Evolutionary conservation across 2,329 filamentous ascomycete genomes (phyloP).

Genomic region (Penicillium oxalicum): DNA sequence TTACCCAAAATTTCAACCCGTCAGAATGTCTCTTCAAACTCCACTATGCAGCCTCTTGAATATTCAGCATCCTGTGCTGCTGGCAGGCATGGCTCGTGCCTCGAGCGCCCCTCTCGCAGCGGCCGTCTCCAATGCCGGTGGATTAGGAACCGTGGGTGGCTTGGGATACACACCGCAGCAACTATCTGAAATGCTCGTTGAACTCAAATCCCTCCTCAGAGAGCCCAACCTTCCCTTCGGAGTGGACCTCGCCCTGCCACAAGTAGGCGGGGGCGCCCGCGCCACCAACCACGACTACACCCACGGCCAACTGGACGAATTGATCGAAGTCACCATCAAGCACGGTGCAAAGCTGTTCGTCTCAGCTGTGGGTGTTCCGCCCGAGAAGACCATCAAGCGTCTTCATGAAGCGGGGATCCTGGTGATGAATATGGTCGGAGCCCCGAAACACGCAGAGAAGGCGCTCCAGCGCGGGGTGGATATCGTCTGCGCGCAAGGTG

Average conservation of each 20-base stretch:
- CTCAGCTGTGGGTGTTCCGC: constrained; percentile 80
- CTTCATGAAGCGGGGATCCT: constrained; percentile 75
- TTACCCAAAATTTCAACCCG: too few species aligned
- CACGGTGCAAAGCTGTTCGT: constrained; percentile 84
- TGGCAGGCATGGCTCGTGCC: constrained; percentile 89
- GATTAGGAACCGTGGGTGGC: constrained; percentile 60
- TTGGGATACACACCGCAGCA: constrained; percentile 66
- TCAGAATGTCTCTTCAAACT: constrained; percentile 57
- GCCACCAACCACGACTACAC: constrained; percentile 97
- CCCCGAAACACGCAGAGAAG: constrained; percentile 85
- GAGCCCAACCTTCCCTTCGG: constrained; percentile 73
- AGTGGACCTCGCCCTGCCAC: constrained; percentile 83
- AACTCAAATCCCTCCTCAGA: constrained; percentile 70
- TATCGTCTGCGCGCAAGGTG: constrained; percentile 85
- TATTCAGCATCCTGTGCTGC: constrained; percentile 82
- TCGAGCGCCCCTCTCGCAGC: constrained; percentile 73
- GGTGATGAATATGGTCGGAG: constrained; percentile 97
- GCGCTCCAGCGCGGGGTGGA: constrained; percentile 82
- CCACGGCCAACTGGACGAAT: constrained; percentile 75
- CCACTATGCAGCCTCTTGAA: constrained; percentile 71
- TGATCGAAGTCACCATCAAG: constrained; percentile 79
- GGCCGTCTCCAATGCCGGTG: constrained; percentile 82
- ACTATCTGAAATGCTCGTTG: constrained; percentile 73
- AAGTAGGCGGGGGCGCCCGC: constrained; percentile 75
- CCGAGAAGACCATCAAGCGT: constrained; percentile 62